Evolutionary conservation across 2,329 filamentous ascomycete genomes (phyloP), one percentile per base, ranked within the genome.

Genomic region (Fusarium transvaalense): DNA sequence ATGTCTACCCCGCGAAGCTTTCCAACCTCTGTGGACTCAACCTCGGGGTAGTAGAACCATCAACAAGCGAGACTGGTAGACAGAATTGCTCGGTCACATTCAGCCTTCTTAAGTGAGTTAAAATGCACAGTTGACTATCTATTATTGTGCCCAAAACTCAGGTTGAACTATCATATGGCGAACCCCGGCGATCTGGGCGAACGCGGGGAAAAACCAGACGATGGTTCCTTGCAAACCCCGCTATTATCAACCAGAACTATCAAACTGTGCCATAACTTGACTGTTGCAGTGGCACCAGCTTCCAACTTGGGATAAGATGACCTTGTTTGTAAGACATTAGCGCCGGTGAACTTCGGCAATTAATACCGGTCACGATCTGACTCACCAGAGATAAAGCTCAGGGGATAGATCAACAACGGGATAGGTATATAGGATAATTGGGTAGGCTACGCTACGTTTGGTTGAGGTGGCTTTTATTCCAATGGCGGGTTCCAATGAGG

Each of bases 141-240:
- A 15, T 50, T 50, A 14, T 8, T n/a, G 32, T 0, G 19, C 9
- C 13, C 9, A 12, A 1, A 0, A 19, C 12, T 14, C n/a, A 17
- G 10, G 10, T n/a, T 42, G 39, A 15, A 2, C 17, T 25, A 23
- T 31, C 7, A 8, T 32, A 8, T 56, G 56, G 56, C 56, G 31
- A 58, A 56, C 15, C 17, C 53, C 51, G 56, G 56, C 3, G 13
- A 27, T 21, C 8, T 27, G 13, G 32, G 38, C 56, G 56, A 27
- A 15, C 3, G 52, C 56, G 52, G 56, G 52, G 38, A 21, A 21
- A 17, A 10, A 15, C n/a, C 6, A n/a, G 23, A 57, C 7, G 8
- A n/a, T 3, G 8, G 5, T 14, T 3, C 32, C 47, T 15, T 25
- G 17, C 8, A 27, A 37, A 5, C 19, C 10, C 32, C 23, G 17